Base-by-base conservation (phyloP, 2,329 filamentous ascomycete genomes). In the Monosporascus sp. region DNA sequence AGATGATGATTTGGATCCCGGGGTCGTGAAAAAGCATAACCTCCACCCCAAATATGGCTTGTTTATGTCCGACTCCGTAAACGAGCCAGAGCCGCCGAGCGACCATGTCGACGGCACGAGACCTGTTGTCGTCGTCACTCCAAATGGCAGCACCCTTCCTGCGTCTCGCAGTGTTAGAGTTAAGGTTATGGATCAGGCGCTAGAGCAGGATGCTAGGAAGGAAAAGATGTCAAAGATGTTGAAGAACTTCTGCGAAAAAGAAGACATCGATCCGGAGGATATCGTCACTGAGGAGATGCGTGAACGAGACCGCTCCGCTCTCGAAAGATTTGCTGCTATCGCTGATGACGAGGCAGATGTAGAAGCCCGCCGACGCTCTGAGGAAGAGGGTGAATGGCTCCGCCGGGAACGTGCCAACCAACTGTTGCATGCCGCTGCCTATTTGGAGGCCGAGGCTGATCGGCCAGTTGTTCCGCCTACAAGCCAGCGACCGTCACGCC, bases 41-140 rank as follows among this genome's bases (percentile, higher is more conserved):
- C 62, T 84, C 6, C 82, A 84, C 52, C 80, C 81, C 1, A 74
- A 70, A 41, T 78, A 77, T 54, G 82, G 82, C 36, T 68, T 84
- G 41, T 77, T 81, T 61, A 60, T 83, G 24, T 71, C 74, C 2
- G 68, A 62, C 16, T 82, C 79, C 41, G 63, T 64, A 51, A 82
- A 80, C 54, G 71, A 76, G 26, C 56, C 65, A 3, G 76, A 76
- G 59, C 61, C 69, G 1, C 70, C 75, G 4, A 64, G 63, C 19
- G 68, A 71, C 0, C 72, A 71, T 44, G 69, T 76, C 48, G 73
- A 77, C 54, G 75, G 76, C 11, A 71, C 73, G 31, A 73, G 72
- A 49, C 77, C 80, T 4, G 67, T 81, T 5, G 76, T 82, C 26
- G 76, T 76, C 53, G 71, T 81, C 49, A 74, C 76, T 22, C 73